These are phyloP conservation scores for Edaphochlamys debaryana DNA, from an alignment of 139 green algal species.

Conservation along the genomic window DNA sequence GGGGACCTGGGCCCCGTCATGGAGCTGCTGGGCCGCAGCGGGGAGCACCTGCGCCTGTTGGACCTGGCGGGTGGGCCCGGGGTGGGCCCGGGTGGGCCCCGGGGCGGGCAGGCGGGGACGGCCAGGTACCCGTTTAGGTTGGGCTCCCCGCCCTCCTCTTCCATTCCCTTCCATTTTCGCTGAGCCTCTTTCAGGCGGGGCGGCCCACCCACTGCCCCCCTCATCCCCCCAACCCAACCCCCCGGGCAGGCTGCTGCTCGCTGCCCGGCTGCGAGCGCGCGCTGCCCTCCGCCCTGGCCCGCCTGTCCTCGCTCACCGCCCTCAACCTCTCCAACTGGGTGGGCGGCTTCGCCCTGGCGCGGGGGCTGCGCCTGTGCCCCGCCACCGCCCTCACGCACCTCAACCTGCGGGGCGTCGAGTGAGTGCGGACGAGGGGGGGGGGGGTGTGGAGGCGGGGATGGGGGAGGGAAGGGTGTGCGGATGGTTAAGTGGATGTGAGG, in stretches of 20 bases:
- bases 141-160: no score
- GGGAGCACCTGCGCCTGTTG: background rate
- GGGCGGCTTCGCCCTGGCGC: background rate
- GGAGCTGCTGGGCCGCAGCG: background rate
- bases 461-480: background rate
- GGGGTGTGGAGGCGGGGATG: background rate
- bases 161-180: no score
- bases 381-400: conserved; percentile 5
- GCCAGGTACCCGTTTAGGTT: no score
- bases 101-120: no score
- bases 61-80: background rate
- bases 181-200: no score
- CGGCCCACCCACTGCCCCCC: no score
- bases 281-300: background rate
- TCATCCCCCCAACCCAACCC: no score
- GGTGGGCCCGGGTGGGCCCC: background rate
- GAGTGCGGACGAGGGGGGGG: background rate
- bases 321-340: conserved; percentile 25
- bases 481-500: background rate
- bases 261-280: background rate
- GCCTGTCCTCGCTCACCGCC: background rate
- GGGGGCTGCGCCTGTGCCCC: background rate
- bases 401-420: conserved; percentile 8
- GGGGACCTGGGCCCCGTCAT: background rate
- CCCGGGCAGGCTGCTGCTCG: no score